phyloP scores from a whole-genome alignment of 495 filamentous ascomycete species.

The Penicillium tannophilum region DNA sequence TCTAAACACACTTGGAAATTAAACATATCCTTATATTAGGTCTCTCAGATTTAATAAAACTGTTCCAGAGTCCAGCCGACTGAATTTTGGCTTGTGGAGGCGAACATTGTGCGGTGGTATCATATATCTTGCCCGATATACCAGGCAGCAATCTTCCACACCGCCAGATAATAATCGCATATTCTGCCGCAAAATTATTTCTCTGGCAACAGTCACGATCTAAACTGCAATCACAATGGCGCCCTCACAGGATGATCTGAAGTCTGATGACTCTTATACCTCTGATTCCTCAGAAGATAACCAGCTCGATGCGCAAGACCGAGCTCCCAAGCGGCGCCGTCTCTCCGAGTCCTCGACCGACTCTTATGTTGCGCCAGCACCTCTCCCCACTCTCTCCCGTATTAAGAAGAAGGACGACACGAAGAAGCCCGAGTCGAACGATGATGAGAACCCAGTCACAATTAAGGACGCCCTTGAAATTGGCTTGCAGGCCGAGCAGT shows the following conservation, averaged over 20 bases:
- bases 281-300: slow-evolving; percentile 28
- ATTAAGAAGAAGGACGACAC: slow-evolving; percentile 47
- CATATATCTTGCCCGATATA: background rate
- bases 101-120: background rate
- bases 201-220: slow-evolving; percentile 14
- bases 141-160: slow-evolving; percentile 8
- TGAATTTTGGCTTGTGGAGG: background rate
- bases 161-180: slow-evolving; percentile 35
- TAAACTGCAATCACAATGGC: slow-evolving; percentile 36
- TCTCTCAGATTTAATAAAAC: background rate
- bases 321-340: slow-evolving; percentile 45
- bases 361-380: slow-evolving; percentile 40
- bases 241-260: slow-evolving; percentile 29
- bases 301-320: slow-evolving; percentile 30
- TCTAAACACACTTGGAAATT: background rate
- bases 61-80: background rate
- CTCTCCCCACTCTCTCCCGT: slow-evolving; percentile 46
- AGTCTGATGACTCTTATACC: slow-evolving; percentile 28
- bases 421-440: slow-evolving; percentile 21
- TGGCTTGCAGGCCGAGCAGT: slow-evolving; percentile 44
- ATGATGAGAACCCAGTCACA: slow-evolving; percentile 40
- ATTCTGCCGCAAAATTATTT: slow-evolving; percentile 48
- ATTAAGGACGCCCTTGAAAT: slow-evolving; percentile 49
- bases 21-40: background rate
- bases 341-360: slow-evolving; percentile 46